Percentiles rank a stretch among this genome's conserved stretches.
Evolutionary conservation across 805 yeast species (phyloP).

Genomic region (Nakazawaea holstii): DNA sequence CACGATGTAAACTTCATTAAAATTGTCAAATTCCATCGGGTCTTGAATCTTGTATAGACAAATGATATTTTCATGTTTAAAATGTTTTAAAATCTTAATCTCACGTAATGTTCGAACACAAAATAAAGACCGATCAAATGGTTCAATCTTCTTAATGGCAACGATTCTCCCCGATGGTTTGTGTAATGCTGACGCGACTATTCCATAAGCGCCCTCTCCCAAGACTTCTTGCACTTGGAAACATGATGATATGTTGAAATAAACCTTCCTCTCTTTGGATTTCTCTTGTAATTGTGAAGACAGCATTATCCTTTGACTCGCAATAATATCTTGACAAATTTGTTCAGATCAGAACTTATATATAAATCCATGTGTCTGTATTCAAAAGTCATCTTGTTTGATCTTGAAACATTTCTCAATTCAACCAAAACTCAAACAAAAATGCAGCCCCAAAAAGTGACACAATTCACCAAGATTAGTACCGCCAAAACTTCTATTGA

Average conservation of each 20-base stretch:
- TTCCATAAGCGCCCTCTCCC: constrained; percentile 83
- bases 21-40: constrained; percentile 51
- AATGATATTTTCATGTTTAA: constrained; percentile 71
- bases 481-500: too few relatives aligned
- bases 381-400: too few relatives aligned
- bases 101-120: constrained; percentile 71
- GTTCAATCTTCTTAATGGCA: constrained; percentile 74
- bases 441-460: background rate
- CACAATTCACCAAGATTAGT: too few relatives aligned
- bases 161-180: constrained; percentile 53
- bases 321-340: too few relatives aligned
- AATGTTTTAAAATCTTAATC: constrained; percentile 56
- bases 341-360: too few relatives aligned
- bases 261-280: constrained; percentile 33
- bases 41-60: constrained; percentile 61
- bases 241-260: constrained; percentile 59
- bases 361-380: too few relatives aligned
- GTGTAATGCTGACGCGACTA: constrained; percentile 67
- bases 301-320: too few relatives aligned
- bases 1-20: constrained; percentile 68
- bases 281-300: background rate
- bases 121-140: constrained; percentile 59
- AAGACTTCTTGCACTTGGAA: constrained; percentile 55
- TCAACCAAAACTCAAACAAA: too few relatives aligned
- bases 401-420: too few relatives aligned